A percentile compares a stretch with the other conserved stretches of the same genome.
Evolutionary conservation across 2,329 filamentous ascomycete species (phyloP).

Genomic region (Tolypocladium endophyticum): DNA sequence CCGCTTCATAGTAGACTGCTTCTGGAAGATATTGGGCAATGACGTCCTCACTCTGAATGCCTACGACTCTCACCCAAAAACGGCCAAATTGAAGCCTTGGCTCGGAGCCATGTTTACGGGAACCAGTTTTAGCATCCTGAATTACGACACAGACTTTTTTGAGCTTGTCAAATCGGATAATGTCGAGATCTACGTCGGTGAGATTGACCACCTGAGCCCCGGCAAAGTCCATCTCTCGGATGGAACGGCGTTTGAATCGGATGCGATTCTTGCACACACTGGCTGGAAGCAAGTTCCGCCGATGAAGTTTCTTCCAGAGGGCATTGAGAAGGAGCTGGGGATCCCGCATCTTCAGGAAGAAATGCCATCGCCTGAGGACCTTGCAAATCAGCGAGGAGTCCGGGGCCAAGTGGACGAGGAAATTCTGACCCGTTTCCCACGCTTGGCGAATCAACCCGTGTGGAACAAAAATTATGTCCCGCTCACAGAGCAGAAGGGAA

Average conservation of each 20-base stretch:
- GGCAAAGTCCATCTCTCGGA: slow-evolving; percentile 39
- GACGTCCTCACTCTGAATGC: slow-evolving; percentile 44
- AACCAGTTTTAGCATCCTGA: slow-evolving; percentile 47
- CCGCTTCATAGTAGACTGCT: slow-evolving; percentile 40
- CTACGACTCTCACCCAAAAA: slow-evolving; percentile 43
- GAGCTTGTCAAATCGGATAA: slow-evolving; percentile 41
- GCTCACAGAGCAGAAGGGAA: slow-evolving; percentile 25
- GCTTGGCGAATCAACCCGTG: slow-evolving; percentile 39
- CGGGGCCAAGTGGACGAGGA: slow-evolving; percentile 36
- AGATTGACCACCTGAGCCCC: slow-evolving; percentile 34
- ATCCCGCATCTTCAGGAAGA: slow-evolving; percentile 28
- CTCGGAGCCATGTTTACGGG: slow-evolving; percentile 40
- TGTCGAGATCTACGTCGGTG: slow-evolving; percentile 40
- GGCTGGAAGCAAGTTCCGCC: slow-evolving; percentile 47
- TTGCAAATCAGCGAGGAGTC: slow-evolving; percentile 24
- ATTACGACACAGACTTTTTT: slow-evolving; percentile 48
- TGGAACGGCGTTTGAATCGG: slow-evolving; percentile 33
- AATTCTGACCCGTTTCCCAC: slow-evolving; percentile 42
- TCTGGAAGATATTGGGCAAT: slow-evolving; percentile 46
- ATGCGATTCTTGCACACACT: slow-evolving; percentile 44
- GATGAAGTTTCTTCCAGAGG: slow-evolving; percentile 39
- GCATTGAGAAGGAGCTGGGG: slow-evolving; percentile 35
- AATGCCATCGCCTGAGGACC: slow-evolving; percentile 10
- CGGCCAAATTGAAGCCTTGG: slow-evolving; percentile 43
- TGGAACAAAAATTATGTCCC: slow-evolving; percentile 35